Percentiles rank a stretch among this genome's conserved stretches.
Evolutionary conservation across 2,329 filamentous ascomycete genomes (phyloP).

Genomic region (Aspergillus aculeatinus): DNA sequence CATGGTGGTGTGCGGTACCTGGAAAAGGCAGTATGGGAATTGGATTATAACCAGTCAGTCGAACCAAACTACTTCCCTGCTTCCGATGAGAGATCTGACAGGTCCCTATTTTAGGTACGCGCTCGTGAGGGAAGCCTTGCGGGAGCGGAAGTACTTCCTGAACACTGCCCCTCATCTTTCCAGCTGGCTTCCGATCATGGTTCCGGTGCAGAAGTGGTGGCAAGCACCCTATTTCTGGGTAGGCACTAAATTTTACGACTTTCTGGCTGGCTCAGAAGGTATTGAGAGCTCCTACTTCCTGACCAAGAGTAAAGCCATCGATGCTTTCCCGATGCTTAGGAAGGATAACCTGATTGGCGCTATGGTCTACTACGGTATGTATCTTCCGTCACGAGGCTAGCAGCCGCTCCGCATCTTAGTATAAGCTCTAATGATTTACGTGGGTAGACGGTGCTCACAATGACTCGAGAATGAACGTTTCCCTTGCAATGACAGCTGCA

Average conservation of each 20-base stretch:
- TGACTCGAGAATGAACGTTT: constrained; percentile 89
- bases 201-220: constrained; percentile 80
- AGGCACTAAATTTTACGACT: constrained; percentile 77
- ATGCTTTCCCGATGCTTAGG: constrained; percentile 86
- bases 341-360: constrained; percentile 75
- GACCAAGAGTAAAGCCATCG: constrained; percentile 79
- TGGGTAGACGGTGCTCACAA: constrained; percentile 77
- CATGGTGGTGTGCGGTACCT: constrained; percentile 82
- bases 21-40: constrained; percentile 81
- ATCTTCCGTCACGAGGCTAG: background rate
- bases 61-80: background rate
- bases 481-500: constrained; percentile 83
- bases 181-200: constrained; percentile 77
- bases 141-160: constrained; percentile 79
- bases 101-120: constrained; percentile 48
- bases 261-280: constrained; percentile 79
- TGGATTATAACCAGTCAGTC: constrained; percentile 74
- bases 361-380: constrained; percentile 75
- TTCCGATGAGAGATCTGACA: background rate
- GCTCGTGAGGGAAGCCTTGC: constrained; percentile 76
- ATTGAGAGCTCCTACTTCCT: constrained; percentile 89
- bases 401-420: background rate
- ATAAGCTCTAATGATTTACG: constrained; percentile 14
- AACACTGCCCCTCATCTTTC: constrained; percentile 81
- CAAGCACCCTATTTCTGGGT: constrained; percentile 73